Base-by-base conservation (phyloP, 2,329 filamentous ascomycete genomes). In the Talaromyces sp. region DNA sequence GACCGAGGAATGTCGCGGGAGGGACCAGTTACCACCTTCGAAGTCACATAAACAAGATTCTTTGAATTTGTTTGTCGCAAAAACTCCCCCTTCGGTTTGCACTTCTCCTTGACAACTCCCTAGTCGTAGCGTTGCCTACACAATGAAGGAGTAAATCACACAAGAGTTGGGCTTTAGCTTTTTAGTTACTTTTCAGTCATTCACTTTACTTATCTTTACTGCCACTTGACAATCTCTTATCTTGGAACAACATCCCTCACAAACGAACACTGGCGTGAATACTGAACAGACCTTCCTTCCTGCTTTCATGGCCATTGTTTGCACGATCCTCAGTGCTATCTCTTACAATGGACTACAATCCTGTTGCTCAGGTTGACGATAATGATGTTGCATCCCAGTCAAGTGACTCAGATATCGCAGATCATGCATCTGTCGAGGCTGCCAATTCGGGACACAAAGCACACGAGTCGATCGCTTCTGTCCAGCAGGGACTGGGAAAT, bases 321-420 rank as follows among this genome's bases (percentile, higher is more conserved):
- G 16, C 56, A 47, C 35, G 22, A 39, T 39, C 41, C 37, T 43
- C 10, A 39, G 19, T 61, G 31, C 61, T 37, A 60, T 58, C 63
- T 61, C 56, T 72, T 65, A 64, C 48, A 58, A 81, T 81, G 79
- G 76, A 75, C 58, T 81, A 81, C 74, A 79, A 78, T 67, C 74
- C 76, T 66, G 67, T 81, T 67, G 74, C 77, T 61, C 79, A 81
- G 70, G 68, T 71, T 64, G 78, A 81, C 66, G 72, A 72, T 56
- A 77, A 80, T 60, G 70, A 64, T 37, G 35, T 75, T 63, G 73
- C 54, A 16, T 67, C 65, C 16, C 57, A 61, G 35, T 73, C 73
- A 27, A 73, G 71, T 60, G 71, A 70, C 66, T 78, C 74, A 63
- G 75, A 77, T 64, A 67, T 65, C 63, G 77, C 76, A 43, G 72